Percentiles rank a stretch among this genome's conserved stretches.
Evolutionary conservation across 495 filamentous ascomycete species (phyloP).

Genomic region (Cenococcum geophilum): DNA sequence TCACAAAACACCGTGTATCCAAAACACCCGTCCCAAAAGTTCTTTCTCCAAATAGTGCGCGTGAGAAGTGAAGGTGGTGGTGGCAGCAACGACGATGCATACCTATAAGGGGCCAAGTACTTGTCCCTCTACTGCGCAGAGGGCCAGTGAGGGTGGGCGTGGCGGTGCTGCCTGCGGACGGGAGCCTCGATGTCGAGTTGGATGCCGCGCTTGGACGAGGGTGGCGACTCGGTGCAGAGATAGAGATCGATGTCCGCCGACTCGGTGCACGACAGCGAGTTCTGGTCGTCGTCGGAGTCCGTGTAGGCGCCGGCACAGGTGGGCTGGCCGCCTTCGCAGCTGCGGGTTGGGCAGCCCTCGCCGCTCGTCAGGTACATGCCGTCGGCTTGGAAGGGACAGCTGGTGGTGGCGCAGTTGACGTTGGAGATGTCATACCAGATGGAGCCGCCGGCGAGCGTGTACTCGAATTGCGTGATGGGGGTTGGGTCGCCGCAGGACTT

Average conservation of each 20-base stretch:
- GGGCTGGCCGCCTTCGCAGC: constrained; percentile 1
- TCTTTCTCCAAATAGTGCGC: too few relatives aligned
- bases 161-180: not conserved
- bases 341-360: constrained; percentile 26
- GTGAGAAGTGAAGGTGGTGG: too few relatives aligned
- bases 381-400: constrained; percentile 22
- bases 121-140: too few relatives aligned
- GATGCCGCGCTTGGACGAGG: constrained; percentile 6
- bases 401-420: constrained; percentile 22
- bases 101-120: too few relatives aligned
- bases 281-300: constrained; percentile 15
- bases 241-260: constrained; percentile 23
- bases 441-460: constrained; percentile 13
- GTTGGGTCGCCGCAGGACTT: constrained; percentile 5
- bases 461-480: constrained; percentile 30
- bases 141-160: constrained; percentile 1
- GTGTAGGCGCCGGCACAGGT: constrained; percentile 24
- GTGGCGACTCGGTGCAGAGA: constrained; percentile 23
- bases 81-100: too few relatives aligned
- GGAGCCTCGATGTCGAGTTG: not conserved
- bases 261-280: constrained; percentile 22
- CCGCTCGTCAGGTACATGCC: constrained; percentile 29
- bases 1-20: too few relatives aligned
- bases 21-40: too few relatives aligned
- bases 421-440: constrained; percentile 31